Evolutionary conservation across 495 filamentous ascomycete genomes (phyloP), one percentile per base, ranked within the genome.

Genomic region (Barbatosphaeria neglecta): DNA sequence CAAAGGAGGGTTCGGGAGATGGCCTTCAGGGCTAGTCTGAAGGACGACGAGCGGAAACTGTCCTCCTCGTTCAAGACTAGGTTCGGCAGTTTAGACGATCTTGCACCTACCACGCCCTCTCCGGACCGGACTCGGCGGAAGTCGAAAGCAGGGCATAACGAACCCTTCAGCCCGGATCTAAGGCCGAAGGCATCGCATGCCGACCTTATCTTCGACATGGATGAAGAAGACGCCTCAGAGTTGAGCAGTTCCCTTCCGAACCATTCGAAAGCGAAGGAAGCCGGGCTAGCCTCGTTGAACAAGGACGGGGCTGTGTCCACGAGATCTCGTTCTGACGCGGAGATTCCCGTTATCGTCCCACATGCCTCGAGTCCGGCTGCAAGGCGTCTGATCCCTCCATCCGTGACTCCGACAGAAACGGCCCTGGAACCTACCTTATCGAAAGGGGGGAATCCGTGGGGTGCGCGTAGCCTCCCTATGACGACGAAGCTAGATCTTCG

Each of bases 161-260:
- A 68, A 42, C 62, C 66, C 2, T 67, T 72, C 46, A 76, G 77
- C 45, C 83, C 84, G 2, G 60, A 72, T 27, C 67, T 90, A n/a
- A 75, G 73, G 46, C 68, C 80, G 0, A 85, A 76, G 49, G 72
- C 70, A 18, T 87, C 83, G 0, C 63, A 69, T 2, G 66, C 68
- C n/a, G 88, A 95, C 50, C 69, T 95, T 31, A 92, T 95, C 69
- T 95, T 95, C 56, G 81, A 88, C 49, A 95, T 95, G 87, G 90
- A 95, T 47, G 87, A 90, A n/a, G 88, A 87, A 35, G 69, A 59
- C 10, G 3, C 48, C 7, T 47, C 53, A 7, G 43, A 49, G 0
- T 17, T 45, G 8, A 23, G 39, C 22, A 61, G 63, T 18, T 56
- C 59, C 7, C 41, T 50, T 35, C 31, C 31, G 6, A 35, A 35